Evolutionary conservation across 371 early-diverging fungal genomes (phyloP).

Genomic region (Umbelopsis sp.): DNA sequence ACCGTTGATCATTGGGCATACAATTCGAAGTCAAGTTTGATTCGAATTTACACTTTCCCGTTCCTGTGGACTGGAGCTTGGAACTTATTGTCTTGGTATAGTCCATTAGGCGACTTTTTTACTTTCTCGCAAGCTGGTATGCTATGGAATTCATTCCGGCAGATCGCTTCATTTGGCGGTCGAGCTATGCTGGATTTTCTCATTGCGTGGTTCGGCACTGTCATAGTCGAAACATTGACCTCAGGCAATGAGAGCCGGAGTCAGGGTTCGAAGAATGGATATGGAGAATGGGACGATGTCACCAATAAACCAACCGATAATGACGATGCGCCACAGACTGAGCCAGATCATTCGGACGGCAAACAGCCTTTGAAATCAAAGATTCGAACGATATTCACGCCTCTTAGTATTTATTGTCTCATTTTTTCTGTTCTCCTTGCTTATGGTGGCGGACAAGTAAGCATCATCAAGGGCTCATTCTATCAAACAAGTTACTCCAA

Average conservation of each 20-base stretch:
- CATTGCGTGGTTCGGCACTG: slow-evolving; percentile 32
- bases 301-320: background rate
- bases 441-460: slow-evolving; percentile 33
- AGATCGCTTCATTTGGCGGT: slow-evolving; percentile 33
- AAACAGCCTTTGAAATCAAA: background rate
- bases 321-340: background rate
- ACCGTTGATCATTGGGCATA: slow-evolving; percentile 24
- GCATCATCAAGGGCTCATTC: slow-evolving; percentile 33
- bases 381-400: background rate
- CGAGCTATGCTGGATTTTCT: slow-evolving; percentile 38
- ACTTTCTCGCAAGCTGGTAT: slow-evolving; percentile 26
- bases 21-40: slow-evolving; percentile 3
- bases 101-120: slow-evolving; percentile 33
- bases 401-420: background rate
- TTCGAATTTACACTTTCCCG: slow-evolving; percentile 36
- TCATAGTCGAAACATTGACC: slow-evolving; percentile 22
- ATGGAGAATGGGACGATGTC: background rate
- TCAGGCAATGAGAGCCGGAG: background rate
- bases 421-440: slow-evolving; percentile 15
- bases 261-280: background rate
- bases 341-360: background rate
- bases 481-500: slow-evolving; percentile 33
- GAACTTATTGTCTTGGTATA: slow-evolving; percentile 22
- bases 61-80: slow-evolving; percentile 34
- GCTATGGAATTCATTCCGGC: slow-evolving; percentile 36